Conservation (phyloP, 176 grass and related monocot genomes). For the Carex scoparia region DNA sequence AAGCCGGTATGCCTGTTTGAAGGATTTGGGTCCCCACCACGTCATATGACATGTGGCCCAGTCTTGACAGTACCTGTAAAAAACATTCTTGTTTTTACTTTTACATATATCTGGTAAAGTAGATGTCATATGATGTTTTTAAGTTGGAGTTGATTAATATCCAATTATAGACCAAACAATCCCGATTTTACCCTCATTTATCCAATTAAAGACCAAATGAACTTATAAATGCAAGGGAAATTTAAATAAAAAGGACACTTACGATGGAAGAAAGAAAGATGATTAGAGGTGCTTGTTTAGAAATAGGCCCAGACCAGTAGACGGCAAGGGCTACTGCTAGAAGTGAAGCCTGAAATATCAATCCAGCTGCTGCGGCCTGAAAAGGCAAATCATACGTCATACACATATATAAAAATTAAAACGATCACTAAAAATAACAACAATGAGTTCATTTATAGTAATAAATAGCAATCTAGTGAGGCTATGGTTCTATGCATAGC, state of each 20-base stretch:
- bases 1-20: constrained; percentile 76
- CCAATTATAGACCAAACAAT: not conserved
- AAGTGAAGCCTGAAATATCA: constrained; percentile 90
- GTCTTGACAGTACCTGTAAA: constrained; percentile 45
- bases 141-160: not conserved
- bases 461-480: not conserved
- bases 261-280: constrained; percentile 88
- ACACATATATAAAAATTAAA: not conserved
- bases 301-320: constrained; percentile 81
- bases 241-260: constrained; percentile 26
- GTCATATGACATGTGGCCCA: constrained; percentile 98
- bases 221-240: not conserved
- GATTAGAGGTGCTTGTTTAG: constrained; percentile 47
- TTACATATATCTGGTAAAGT: not conserved
- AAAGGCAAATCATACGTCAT: constrained; percentile 14
- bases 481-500: no score
- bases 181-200: not conserved
- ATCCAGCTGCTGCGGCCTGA: constrained; percentile 90
- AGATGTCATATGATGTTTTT: not conserved
- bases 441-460: not conserved
- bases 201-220: not conserved
- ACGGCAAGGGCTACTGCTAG: constrained; percentile 59
- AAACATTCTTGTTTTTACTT: not conserved
- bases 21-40: constrained; percentile 92
- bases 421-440: not conserved